phyloP scores from a whole-genome alignment of 225 moss, liverwort and hornwort species.

The Sphagnum tenellum region DNA sequence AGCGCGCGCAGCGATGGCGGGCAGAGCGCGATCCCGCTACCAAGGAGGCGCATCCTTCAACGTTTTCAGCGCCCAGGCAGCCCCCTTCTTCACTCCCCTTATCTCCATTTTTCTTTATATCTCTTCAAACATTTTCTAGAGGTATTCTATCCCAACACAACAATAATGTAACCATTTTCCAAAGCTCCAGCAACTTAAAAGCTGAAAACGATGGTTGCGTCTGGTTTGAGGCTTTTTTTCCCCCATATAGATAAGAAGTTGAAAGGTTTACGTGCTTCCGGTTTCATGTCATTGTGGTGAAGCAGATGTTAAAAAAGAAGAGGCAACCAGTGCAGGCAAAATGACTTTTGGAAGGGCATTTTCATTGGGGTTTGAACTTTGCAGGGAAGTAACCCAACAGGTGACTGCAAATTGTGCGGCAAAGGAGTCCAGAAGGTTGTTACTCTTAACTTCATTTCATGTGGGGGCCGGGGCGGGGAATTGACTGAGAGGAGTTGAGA shows the following conservation, averaged over 20 bases:
- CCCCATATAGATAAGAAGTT: not conserved
- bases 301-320: not conserved
- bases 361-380: not conserved
- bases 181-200: not conserved
- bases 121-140: too few species aligned
- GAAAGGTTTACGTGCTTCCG: not conserved
- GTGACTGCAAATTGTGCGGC: slow-evolving; percentile 65
- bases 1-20: slow-evolving; percentile 19
- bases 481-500: too few species aligned
- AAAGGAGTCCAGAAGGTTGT: slow-evolving; percentile 76
- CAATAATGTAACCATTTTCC: too few species aligned
- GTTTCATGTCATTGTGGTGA: not conserved
- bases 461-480: too few species aligned
- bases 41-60: slow-evolving; percentile 71
- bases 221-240: not conserved
- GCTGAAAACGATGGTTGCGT: not conserved
- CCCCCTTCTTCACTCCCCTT: not conserved
- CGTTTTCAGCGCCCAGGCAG: slow-evolving; percentile 78
- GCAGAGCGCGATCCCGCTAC: slow-evolving; percentile 26
- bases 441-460: not conserved
- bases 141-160: too few species aligned
- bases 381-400: slow-evolving; percentile 78
- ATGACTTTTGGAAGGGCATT: too few species aligned
- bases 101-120: not conserved
- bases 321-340: too few species aligned